phyloP scores from a whole-genome alignment of 768 basidiomycete genomes.

The Lentinula guzmanii region DNA sequence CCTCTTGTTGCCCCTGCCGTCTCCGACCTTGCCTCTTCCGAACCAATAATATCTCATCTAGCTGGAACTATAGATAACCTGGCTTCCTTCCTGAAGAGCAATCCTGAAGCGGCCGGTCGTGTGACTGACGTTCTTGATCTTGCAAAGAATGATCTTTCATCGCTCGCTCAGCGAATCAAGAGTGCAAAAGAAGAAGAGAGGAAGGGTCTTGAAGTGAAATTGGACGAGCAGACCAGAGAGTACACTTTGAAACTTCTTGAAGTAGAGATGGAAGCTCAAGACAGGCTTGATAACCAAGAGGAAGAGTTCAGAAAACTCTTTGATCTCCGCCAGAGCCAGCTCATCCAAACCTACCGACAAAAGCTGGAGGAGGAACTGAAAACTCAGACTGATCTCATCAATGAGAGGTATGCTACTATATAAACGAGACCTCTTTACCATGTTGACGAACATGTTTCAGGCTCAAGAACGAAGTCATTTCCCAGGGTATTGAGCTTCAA shows the following conservation, averaged over 20 bases:
- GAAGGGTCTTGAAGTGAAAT: conserved; percentile 46
- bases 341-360: conserved; percentile 76
- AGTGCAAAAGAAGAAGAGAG: conserved; percentile 78
- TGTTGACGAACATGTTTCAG: conserved; percentile 29
- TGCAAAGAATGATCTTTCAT: conserved; percentile 76
- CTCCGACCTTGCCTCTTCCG: conserved; percentile 61
- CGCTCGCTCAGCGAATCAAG: conserved; percentile 72
- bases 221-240: conserved; percentile 82
- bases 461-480: conserved; percentile 89
- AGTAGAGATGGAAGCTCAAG: conserved; percentile 79
- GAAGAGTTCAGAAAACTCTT: conserved; percentile 79
- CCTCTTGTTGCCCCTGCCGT: conserved; percentile 82
- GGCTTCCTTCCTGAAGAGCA: conserved; percentile 73
- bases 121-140: conserved; percentile 71
- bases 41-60: conserved; percentile 91
- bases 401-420: conserved; percentile 65
- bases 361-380: conserved; percentile 82
- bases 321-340: conserved; percentile 66
- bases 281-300: conserved; percentile 80
- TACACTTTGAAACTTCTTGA: conserved; percentile 78
- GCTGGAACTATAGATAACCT: conserved; percentile 91
- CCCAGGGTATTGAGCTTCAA: conserved; percentile 96
- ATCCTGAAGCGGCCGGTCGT: conserved; percentile 60
- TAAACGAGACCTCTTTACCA: background rate
- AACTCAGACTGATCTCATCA: conserved; percentile 88